Base-by-base conservation (phyloP, 192 early-diverging fungal genomes). In the Podila clonocystis region DNA sequence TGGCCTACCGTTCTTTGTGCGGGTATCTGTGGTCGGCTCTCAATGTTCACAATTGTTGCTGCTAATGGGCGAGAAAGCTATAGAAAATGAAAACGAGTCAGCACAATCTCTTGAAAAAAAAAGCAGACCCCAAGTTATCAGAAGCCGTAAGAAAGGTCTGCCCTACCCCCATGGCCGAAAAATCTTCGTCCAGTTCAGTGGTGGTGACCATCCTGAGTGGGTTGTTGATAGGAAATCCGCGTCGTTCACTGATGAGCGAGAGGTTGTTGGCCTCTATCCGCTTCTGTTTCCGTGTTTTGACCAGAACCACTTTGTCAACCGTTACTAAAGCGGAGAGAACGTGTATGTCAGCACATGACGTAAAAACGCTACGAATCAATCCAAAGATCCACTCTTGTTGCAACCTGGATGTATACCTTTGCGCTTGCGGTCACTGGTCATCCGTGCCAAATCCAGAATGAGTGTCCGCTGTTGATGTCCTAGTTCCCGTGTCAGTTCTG, bases 141-240 rank as follows among this genome's bases (percentile, higher is more conserved):
- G 33, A 36, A 36, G 34, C 9, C 34, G 4, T 45, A 4, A 17
- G 11, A 15, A 3, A 45, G 0, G 41, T 45, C 15, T 45, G 11
- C 2, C 80, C 61, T 84, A 88, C 77, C 12, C 82, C 75, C 58
- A 88, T 73, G 28, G 71, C 72, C 38, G 69, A 36, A 50, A 86
- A 74, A 58, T 88, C 87, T 20, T 84, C 84, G 12, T 84, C 75
- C n/a, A 88, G 65, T 28, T 89, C 84, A 38, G 73, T 26, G 13
- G 33, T 50, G 30, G 72, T 45, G 49, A 62, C 29, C 75, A 75
- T 60, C 38, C 31, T 26, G 45, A 74, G 29, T 62, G 68, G 64
- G 73, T 63, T 58, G 71, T 79, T 74, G 52, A 31, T 19, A 24
- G 87, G 87, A 30, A 89, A 89, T 6, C 87, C 85, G n/a, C 73